phyloP scores from a whole-genome alignment of 257 asterid genomes.

The Solanum bulbocastanum region DNA sequence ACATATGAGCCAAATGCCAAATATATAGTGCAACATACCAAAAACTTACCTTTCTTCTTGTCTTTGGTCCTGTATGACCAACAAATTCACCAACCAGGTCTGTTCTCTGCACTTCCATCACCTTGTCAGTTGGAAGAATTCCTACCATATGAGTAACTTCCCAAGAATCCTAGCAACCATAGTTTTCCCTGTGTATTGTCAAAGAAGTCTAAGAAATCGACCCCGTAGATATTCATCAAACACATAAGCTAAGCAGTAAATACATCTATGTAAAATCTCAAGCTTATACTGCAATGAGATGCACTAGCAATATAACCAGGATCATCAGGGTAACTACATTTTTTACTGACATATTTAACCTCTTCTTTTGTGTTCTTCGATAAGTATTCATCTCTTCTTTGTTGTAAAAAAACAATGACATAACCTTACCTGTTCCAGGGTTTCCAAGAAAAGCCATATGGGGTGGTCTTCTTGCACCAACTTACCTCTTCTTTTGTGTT shows the following conservation, averaged over 20 bases:
- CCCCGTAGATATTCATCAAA: not conserved
- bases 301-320: not conserved
- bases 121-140: slow-evolving; percentile 65
- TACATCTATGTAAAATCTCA: not conserved
- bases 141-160: slow-evolving; percentile 74
- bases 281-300: not conserved
- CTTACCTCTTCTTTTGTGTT: slow-evolving; percentile 7
- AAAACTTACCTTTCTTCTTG: slow-evolving; percentile 54
- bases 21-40: not conserved
- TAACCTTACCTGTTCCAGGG: slow-evolving; percentile 76
- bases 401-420: not conserved
- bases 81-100: slow-evolving; percentile 84
- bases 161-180: slow-evolving; percentile 87
- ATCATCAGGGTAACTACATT: not conserved
- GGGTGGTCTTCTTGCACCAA: slow-evolving; percentile 76
- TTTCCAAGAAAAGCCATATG: slow-evolving; percentile 97
- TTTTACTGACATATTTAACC: not conserved
- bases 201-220: not conserved
- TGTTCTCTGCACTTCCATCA: slow-evolving; percentile 89
- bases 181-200: slow-evolving; percentile 54
- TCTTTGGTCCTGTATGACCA: slow-evolving; percentile 86
- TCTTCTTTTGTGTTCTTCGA: not conserved
- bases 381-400: not conserved
- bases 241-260: not conserved
- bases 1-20: not conserved